phyloP scores from a whole-genome alignment of 179 eudicot genomes.

The Beta corolliflora region DNA sequence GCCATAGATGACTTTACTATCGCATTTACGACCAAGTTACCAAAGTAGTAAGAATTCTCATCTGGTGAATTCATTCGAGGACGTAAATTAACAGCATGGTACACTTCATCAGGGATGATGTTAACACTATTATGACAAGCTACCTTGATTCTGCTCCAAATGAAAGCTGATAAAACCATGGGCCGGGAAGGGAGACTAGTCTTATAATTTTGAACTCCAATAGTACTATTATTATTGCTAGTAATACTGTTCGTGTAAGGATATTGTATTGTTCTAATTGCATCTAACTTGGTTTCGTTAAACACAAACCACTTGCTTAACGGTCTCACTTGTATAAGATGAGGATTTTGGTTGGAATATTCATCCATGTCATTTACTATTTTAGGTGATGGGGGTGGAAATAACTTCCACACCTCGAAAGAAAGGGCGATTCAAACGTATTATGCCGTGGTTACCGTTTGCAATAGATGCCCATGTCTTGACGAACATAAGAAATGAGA shows the following conservation, averaged over 20 bases:
- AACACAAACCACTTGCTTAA: slow-evolving; percentile 36
- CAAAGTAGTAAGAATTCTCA: slow-evolving; percentile 24
- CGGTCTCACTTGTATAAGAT: slow-evolving; percentile 10
- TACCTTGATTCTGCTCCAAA: slow-evolving; percentile 34
- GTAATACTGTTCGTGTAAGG: neutral
- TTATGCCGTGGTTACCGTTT: neutral
- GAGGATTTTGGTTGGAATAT: neutral
- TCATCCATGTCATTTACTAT: neutral
- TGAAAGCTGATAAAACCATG: slow-evolving; percentile 38
- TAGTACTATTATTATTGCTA: neutral
- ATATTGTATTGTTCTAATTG: slow-evolving; percentile 10
- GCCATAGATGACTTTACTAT: neutral
- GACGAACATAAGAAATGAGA: slow-evolving; percentile 25
- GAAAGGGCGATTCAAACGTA: neutral
- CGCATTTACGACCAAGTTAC: slow-evolving; percentile 28
- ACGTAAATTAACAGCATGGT: slow-evolving; percentile 24
- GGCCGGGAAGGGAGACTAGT: slow-evolving; percentile 16
- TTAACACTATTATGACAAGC: neutral
- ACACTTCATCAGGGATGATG: slow-evolving; percentile 6
- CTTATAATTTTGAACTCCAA: neutral
- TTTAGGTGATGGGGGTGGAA: slow-evolving; percentile 15
- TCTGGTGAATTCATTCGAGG: slow-evolving; percentile 15
- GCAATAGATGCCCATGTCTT: slow-evolving; percentile 40
- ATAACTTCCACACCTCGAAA: slow-evolving; percentile 13
- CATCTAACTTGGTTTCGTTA: slow-evolving; percentile 16